Evolutionary conservation across 805 yeast genomes (phyloP).

Genomic region (Babjeviella inositovora): DNA sequence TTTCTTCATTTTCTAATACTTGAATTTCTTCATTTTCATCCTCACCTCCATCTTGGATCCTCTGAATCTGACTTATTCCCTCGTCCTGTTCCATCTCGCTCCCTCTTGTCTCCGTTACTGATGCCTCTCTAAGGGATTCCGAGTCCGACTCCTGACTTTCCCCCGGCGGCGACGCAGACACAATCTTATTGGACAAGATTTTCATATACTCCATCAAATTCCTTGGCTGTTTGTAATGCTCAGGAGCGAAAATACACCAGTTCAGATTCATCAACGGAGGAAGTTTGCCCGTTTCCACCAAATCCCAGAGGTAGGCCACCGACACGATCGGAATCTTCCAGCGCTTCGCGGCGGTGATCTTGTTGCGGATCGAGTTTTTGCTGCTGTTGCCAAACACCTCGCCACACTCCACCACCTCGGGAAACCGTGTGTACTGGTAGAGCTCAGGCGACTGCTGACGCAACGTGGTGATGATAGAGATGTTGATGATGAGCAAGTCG

Average conservation of each 20-base stretch:
- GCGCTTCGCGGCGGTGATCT: conserved; percentile 38
- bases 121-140: too few relatives aligned
- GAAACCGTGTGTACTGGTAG: conserved; percentile 9
- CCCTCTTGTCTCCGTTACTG: too few relatives aligned
- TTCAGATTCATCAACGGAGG: conserved; percentile 25
- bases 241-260: conserved; percentile 45
- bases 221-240: conserved; percentile 8
- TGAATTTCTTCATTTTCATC: too few relatives aligned
- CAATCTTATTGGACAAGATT: too few relatives aligned
- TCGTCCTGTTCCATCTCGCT: too few relatives aligned
- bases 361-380: conserved; percentile 28
- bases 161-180: too few relatives aligned
- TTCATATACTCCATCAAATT: conserved; percentile 7
- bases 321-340: conserved; percentile 48
- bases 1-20: too few relatives aligned
- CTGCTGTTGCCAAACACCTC: conserved; percentile 12
- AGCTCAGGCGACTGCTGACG: conserved; percentile 21
- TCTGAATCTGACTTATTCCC: too few relatives aligned
- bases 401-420: conserved; percentile 17
- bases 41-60: too few relatives aligned
- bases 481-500: conserved; percentile 40
- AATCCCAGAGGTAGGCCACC: conserved; percentile 35
- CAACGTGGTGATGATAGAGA: conserved; percentile 24
- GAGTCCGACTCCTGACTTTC: too few relatives aligned
- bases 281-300: conserved; percentile 15